Evolutionary conservation across 495 filamentous ascomycete genomes (phyloP), one percentile per base, ranked within the genome.

Genomic region (Oidiodendron maius): DNA sequence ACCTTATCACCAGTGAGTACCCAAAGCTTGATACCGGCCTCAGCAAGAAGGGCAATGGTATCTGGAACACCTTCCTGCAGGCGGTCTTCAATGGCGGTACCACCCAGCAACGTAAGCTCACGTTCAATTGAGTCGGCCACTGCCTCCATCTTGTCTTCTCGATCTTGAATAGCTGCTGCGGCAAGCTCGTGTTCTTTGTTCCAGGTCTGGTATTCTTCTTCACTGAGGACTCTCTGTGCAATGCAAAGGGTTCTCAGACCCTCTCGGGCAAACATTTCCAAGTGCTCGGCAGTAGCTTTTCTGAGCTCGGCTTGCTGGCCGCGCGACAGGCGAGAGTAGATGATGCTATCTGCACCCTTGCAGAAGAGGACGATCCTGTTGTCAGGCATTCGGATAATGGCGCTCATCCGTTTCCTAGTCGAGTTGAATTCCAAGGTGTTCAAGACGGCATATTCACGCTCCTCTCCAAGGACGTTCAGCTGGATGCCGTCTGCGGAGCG

Each of bases 21-120:
- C 94, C 94, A 99, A n/a, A 99, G 79, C 62, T 99, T 99, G 67
- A 99, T 96, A 51, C 94, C 94, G 41, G 94, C 94, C 49, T 89
- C 83, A 32, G 84, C 91, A 45, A 99, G 81, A 40, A 99, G 68
- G 46, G 86, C 87, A 55, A 99, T 99, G 2, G 94, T 91, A 58
- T 96, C 94, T 9, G 94, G 94, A 12, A 99, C 94, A 52, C 93
- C 94, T 56, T 97, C 93, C 65, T 99, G 94, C 36, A 99, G 72
- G 63, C 91, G 80, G 73, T 99, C 94, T 64, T 99, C 94, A 59
- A 99, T 99, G 28, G 94, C 94, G 37, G 94, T 99, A 17, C 94
- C 94, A 38, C 94, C 94, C 26, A 99, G 71, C 26, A 99, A 80
- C 51, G 78, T 89, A 11, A 99, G 74, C 13, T 95, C 82, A 40